These are phyloP conservation scores for Artomyces pyxidatus DNA, from an alignment of 768 basidiomycete genomes.

Conservation along the genomic window DNA sequence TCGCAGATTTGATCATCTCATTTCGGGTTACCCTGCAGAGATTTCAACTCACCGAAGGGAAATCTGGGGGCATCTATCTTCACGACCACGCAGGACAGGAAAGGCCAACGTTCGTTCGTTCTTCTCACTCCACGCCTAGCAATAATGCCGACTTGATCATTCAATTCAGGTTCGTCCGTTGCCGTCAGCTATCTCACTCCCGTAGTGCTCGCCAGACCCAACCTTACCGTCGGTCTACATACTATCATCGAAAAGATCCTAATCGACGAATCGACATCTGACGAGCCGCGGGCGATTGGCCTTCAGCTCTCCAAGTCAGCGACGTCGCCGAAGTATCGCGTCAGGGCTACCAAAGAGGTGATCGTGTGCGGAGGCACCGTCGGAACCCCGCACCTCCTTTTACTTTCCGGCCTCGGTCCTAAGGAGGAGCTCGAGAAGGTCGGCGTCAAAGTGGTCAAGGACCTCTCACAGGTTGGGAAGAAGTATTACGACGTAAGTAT, in stretches of 20 bases:
- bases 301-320: slow-evolving; percentile 1
- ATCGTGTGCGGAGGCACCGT: slow-evolving; percentile 13
- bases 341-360: slow-evolving; percentile 14
- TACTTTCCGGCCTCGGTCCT: slow-evolving; percentile 33
- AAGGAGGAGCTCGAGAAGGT: slow-evolving; percentile 21
- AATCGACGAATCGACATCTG: slow-evolving; percentile 8
- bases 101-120: slow-evolving; percentile 5
- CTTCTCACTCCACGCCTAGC: neutral
- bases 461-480: slow-evolving; percentile 1
- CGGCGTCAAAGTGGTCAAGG: slow-evolving; percentile 16
- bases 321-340: neutral
- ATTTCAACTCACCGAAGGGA: slow-evolving; percentile 11
- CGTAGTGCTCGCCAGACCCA: slow-evolving; percentile 21
- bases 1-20: no score
- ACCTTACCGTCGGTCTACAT: slow-evolving; percentile 11
- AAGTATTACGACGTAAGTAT: slow-evolving; percentile 1
- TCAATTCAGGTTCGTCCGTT: slow-evolving; percentile 4
- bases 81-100: slow-evolving; percentile 3
- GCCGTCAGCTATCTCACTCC: slow-evolving; percentile 11
- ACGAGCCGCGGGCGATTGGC: slow-evolving; percentile 1
- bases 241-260: slow-evolving; percentile 9
- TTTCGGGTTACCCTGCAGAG: neutral
- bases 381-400: slow-evolving; percentile 29
- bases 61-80: slow-evolving; percentile 10
- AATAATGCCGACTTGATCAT: neutral